phyloP scores from a whole-genome alignment of 2,329 filamentous ascomycete species.

The Talaromyces verruculosus region DNA sequence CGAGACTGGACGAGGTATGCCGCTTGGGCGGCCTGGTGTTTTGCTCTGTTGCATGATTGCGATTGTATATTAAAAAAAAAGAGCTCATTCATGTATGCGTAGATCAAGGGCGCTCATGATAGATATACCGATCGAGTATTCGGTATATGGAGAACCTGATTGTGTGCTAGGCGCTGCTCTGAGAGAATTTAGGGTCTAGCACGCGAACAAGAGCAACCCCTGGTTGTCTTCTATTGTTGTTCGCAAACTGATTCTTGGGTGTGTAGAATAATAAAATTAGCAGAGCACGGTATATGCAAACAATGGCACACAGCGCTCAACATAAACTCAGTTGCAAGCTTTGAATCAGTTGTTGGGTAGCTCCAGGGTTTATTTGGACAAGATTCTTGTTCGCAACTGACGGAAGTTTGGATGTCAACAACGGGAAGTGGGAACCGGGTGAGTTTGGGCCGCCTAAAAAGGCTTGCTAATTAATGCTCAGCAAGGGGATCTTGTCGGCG shows the following conservation, averaged over 20 bases:
- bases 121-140: constrained; percentile 3
- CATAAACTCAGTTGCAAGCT: not conserved
- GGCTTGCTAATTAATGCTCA: not conserved
- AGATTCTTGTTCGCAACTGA: not conserved
- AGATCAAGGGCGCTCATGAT: not conserved
- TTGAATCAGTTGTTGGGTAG: not conserved
- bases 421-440: constrained; percentile 1
- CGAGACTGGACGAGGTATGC: constrained; percentile 53
- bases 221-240: not conserved
- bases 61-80: not conserved
- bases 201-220: not conserved
- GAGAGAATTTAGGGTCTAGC: not conserved
- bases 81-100: not conserved
- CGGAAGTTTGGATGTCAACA: constrained; percentile 8
- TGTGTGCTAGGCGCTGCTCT: not conserved
- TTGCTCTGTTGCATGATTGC: constrained; percentile 38
- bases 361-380: not conserved
- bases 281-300: not conserved
- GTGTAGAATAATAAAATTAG: not conserved
- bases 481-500: not conserved
- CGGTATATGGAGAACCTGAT: not conserved
- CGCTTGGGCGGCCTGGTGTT: constrained; percentile 33
- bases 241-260: not conserved
- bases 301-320: not conserved
- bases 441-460: not conserved